phyloP scores from a whole-genome alignment of 208 protist genomes.

The Crithidia acanthocephali region DNA sequence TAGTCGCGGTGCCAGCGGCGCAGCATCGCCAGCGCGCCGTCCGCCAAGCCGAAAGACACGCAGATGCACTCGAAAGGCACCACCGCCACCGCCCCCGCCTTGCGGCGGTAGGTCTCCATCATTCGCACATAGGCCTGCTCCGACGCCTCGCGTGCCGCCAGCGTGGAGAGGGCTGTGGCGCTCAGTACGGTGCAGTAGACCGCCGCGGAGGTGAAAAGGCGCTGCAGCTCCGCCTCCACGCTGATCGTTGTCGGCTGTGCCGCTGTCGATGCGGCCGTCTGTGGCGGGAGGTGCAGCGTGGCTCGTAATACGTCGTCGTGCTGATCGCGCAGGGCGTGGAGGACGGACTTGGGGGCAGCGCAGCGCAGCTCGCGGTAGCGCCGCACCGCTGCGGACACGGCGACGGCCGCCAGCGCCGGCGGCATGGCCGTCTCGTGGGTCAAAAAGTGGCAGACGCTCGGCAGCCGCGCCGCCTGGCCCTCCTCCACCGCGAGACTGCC shows the following conservation, averaged over 20 bases:
- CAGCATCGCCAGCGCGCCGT: conserved; percentile 36
- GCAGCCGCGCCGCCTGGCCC: conserved; percentile 9
- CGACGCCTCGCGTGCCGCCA: conserved; percentile 35
- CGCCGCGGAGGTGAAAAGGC: conserved; percentile 23
- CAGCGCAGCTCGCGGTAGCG: conserved; percentile 20
- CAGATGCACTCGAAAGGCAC: conserved; percentile 58
- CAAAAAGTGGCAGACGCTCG: conserved; percentile 11
- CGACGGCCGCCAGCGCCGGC: conserved; percentile 2
- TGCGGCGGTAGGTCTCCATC: conserved; percentile 74
- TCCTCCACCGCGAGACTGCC: conserved; percentile 27
- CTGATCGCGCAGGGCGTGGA: conserved; percentile 11
- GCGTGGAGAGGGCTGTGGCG: conserved; percentile 37
- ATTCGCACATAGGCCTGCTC: conserved; percentile 75
- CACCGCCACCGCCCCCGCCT: conserved; percentile 58
- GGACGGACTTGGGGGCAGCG: conserved; percentile 1
- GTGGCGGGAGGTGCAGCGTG: background rate
- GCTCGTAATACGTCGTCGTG: conserved; percentile 11
- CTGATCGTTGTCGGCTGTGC: conserved; percentile 9
- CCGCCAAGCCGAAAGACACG: conserved; percentile 18
- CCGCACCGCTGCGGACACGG: conserved; percentile 20
- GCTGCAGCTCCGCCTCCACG: conserved; percentile 24
- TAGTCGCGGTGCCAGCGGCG: conserved; percentile 42
- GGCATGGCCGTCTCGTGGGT: conserved; percentile 9
- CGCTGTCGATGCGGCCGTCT: background rate
- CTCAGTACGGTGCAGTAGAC: conserved; percentile 76